phyloP scores from a whole-genome alignment of 2,329 filamentous ascomycete species.

The Fusarium nurragi region DNA sequence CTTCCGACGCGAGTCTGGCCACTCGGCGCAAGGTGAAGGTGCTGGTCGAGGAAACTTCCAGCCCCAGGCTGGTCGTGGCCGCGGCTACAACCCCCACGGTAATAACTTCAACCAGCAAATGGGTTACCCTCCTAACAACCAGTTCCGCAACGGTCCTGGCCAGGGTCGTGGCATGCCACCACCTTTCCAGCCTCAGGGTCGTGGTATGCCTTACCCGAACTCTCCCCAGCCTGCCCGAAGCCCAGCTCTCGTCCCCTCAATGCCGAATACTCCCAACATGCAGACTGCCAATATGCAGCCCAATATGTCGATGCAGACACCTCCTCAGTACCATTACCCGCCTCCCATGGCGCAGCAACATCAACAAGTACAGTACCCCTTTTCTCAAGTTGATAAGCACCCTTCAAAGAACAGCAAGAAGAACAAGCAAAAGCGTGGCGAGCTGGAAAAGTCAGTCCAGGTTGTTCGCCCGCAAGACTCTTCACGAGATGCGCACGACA shows the following conservation, averaged over 20 bases:
- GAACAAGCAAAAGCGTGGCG: constrained; percentile 55
- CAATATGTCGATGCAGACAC: constrained; percentile 70
- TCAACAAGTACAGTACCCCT: constrained; percentile 68
- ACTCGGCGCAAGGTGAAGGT: constrained; percentile 71
- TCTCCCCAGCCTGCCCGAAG: constrained; percentile 74
- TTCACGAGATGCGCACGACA: constrained; percentile 48
- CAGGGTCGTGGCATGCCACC: constrained; percentile 65
- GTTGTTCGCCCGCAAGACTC: constrained; percentile 51
- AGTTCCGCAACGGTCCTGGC: constrained; percentile 54
- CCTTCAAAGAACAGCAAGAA: constrained; percentile 56
- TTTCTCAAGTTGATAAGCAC: constrained; percentile 50
- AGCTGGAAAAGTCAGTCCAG: constrained; percentile 58
- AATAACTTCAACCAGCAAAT: constrained; percentile 59
- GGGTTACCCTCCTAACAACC: constrained; percentile 56
- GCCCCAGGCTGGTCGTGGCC: constrained; percentile 60
- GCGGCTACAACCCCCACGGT: constrained; percentile 57
- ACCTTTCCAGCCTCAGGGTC: constrained; percentile 56
- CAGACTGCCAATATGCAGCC: constrained; percentile 63
- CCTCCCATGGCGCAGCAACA: constrained; percentile 67
- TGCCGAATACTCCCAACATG: constrained; percentile 77
- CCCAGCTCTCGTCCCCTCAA: constrained; percentile 71
- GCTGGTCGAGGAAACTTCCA: constrained; percentile 66
- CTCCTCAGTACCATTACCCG: constrained; percentile 69
- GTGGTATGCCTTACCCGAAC: constrained; percentile 62
- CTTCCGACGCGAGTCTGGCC: constrained; percentile 85